A percentile compares a stretch with the other conserved stretches of the same genome.
These are phyloP conservation scores for Fallopia convolvulus DNA, from an alignment of 148 eudicot genomes.

Conservation along the genomic window DNA sequence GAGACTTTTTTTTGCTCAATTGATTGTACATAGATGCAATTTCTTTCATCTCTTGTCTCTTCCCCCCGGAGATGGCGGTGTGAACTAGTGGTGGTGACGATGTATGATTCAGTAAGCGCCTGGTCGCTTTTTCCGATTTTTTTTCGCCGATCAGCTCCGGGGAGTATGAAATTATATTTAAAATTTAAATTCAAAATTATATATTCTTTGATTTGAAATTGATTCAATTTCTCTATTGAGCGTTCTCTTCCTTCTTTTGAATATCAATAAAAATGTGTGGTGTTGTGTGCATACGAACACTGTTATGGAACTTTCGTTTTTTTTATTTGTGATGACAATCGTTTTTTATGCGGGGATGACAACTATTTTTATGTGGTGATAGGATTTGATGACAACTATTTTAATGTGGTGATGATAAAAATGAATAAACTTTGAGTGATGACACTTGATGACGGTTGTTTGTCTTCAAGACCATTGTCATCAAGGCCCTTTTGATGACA, in stretches of 20 bases:
- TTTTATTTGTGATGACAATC: no score
- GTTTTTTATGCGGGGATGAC: no score
- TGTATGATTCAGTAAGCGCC: not conserved
- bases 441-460: no score
- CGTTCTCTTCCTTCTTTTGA: not conserved
- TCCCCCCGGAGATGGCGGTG: not conserved
- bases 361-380: no score
- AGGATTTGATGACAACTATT: no score
- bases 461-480: no score
- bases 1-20: not conserved
- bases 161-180: not conserved
- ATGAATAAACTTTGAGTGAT: no score
- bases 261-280: no score
- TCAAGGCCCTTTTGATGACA: no score
- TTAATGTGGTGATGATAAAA: no score
- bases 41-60: not conserved
- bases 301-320: no score
- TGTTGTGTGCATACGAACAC: no score
- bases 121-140: slow-evolving; percentile 8
- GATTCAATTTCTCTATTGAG: not conserved
- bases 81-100: not conserved
- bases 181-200: not conserved
- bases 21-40: slow-evolving; percentile 5
- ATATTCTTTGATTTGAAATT: not conserved
- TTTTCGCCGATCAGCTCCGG: slow-evolving; percentile 5